A percentile compares a stretch with the other conserved stretches of the same genome.
phyloP scores from a whole-genome alignment of 768 basidiomycete genomes.

The Auricularia cornea region DNA sequence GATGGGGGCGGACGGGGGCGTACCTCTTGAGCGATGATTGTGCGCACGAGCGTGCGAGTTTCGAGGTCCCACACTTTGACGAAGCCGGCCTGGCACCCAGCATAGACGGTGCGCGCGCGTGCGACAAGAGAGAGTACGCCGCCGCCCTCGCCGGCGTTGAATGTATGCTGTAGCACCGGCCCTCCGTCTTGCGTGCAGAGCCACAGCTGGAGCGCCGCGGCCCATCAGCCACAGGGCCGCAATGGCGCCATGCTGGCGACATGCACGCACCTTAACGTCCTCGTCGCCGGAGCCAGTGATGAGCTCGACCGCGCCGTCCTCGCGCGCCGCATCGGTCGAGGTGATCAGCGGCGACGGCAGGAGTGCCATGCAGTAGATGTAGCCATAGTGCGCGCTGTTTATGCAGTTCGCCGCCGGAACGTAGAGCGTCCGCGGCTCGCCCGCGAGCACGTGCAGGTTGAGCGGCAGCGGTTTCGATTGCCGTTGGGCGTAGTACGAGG shows the following conservation, averaged over 20 bases:
- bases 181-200: slow-evolving; percentile 34
- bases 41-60: slow-evolving; percentile 78
- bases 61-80: slow-evolving; percentile 89
- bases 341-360: slow-evolving; percentile 27
- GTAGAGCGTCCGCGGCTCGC: slow-evolving; percentile 27
- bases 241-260: neutral
- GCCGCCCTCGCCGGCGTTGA: slow-evolving; percentile 56
- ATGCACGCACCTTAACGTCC: slow-evolving; percentile 63
- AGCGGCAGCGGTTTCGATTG: slow-evolving; percentile 11
- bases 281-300: slow-evolving; percentile 90
- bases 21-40: slow-evolving; percentile 80
- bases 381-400: slow-evolving; percentile 89
- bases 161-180: slow-evolving; percentile 51
- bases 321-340: slow-evolving; percentile 10
- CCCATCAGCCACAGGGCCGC: neutral
- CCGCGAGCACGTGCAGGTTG: slow-evolving; percentile 3
- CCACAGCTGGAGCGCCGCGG: slow-evolving; percentile 48
- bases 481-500: slow-evolving; percentile 3
- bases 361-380: slow-evolving; percentile 76
- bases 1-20: slow-evolving; percentile 3
- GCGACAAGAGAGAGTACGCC: slow-evolving; percentile 77
- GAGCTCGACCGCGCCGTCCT: slow-evolving; percentile 36
- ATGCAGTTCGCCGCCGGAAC: slow-evolving; percentile 66
- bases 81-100: slow-evolving; percentile 90
- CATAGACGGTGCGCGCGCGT: slow-evolving; percentile 74